Conservation (phyloP, 2,329 filamentous ascomycete genomes). For the Xylaria hypoxylon region DNA sequence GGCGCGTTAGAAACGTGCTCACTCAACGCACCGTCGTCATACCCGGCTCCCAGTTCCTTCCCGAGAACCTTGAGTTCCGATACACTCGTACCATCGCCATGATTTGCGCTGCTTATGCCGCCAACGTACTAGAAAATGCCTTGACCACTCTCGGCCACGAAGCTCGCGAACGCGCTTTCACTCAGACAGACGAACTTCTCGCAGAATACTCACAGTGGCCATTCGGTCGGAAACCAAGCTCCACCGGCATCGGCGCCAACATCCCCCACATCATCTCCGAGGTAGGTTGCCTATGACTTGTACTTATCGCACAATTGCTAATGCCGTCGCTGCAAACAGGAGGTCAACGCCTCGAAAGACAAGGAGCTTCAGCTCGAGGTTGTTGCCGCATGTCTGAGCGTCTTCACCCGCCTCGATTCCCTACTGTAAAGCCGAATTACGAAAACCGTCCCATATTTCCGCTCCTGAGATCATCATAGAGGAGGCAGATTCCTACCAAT, state of each 20-base stretch:
- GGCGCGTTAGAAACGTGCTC: constrained; percentile 90
- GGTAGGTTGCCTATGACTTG: constrained; percentile 53
- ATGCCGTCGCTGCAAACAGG: constrained; percentile 56
- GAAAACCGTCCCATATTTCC: constrained; percentile 20
- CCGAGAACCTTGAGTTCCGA: constrained; percentile 93
- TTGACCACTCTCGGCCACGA: constrained; percentile 93
- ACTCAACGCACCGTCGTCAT: constrained; percentile 95
- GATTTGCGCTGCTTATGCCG: constrained; percentile 98
- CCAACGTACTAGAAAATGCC: constrained; percentile 98
- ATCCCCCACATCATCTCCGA: constrained; percentile 87
- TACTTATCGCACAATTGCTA: constrained; percentile 20
- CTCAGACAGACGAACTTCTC: constrained; percentile 94
- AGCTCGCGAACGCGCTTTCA: constrained; percentile 91
- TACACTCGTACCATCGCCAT: constrained; percentile 92
- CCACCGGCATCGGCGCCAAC: constrained; percentile 89
- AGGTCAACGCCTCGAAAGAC: constrained; percentile 87
- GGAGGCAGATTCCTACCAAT: constrained; percentile 22
- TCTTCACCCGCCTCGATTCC: constrained; percentile 97
- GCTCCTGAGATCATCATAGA: constrained; percentile 1
- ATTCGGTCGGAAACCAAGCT: constrained; percentile 85
- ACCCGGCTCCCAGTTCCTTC: constrained; percentile 85
- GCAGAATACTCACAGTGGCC: constrained; percentile 98
- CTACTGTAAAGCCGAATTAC: constrained; percentile 71
- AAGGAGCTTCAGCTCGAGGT: constrained; percentile 97
- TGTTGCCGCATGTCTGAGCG: constrained; percentile 94